A percentile compares a stretch with the other conserved stretches of the same genome.
phyloP scores from a whole-genome alignment of 202 grass and related monocot species.

The Zoysia matrella region DNA sequence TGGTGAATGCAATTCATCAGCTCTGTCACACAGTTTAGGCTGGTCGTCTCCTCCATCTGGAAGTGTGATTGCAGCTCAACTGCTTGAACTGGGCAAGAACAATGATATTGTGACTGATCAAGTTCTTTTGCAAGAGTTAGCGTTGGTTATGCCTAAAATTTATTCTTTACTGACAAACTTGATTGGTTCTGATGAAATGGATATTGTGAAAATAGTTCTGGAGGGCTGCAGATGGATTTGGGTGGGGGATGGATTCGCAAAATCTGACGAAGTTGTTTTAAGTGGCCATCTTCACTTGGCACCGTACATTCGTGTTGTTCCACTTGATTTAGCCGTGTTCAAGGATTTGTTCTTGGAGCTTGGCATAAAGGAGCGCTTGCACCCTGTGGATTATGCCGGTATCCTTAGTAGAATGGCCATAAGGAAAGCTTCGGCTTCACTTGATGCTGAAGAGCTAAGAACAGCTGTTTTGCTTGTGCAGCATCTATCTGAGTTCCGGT shows the following conservation, averaged over 20 bases:
- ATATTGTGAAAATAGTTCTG: slow-evolving; percentile 92
- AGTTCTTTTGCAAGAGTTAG: slow-evolving; percentile 86
- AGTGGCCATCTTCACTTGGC: slow-evolving; percentile 90
- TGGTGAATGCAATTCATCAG: slow-evolving; percentile 91
- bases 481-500: slow-evolving; percentile 83
- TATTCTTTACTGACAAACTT: slow-evolving; percentile 83
- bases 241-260: slow-evolving; percentile 96
- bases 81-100: slow-evolving; percentile 97
- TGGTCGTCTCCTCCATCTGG: slow-evolving; percentile 89
- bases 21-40: slow-evolving; percentile 79
- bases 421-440: slow-evolving; percentile 70
- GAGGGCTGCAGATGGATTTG: slow-evolving; percentile 98
- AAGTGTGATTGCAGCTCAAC: slow-evolving; percentile 92
- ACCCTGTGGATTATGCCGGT: slow-evolving; percentile 82
- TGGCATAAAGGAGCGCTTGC: slow-evolving; percentile 82
- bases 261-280: slow-evolving; percentile 92
- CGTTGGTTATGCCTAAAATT: slow-evolving; percentile 91
- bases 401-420: slow-evolving; percentile 85
- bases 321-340: slow-evolving; percentile 96
- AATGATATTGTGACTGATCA: slow-evolving; percentile 94
- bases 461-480: slow-evolving; percentile 81
- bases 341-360: slow-evolving; percentile 93
- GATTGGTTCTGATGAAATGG: slow-evolving; percentile 97
- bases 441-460: slow-evolving; percentile 81
- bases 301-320: slow-evolving; percentile 95